Percentiles rank a stretch among this genome's conserved stretches.
phyloP scores from a whole-genome alignment of 495 filamentous ascomycete genomes.

The Astrocystis sublimbata region DNA sequence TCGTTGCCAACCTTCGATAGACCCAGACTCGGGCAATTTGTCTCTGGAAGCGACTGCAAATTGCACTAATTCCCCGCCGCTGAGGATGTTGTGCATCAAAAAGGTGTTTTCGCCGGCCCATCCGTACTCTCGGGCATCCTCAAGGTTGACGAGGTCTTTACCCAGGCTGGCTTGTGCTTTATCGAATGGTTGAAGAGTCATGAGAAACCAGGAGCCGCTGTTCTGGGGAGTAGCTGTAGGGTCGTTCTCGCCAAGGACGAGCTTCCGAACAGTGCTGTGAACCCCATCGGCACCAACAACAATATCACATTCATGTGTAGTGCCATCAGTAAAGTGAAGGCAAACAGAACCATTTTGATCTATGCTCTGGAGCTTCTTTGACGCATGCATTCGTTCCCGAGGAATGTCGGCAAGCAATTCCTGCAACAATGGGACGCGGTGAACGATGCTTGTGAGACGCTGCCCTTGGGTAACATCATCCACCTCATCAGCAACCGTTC shows the following conservation, averaged over 20 bases:
- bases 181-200: constrained; percentile 21
- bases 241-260: constrained; percentile 19
- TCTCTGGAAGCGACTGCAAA: constrained; percentile 20
- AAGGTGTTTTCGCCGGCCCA: constrained; percentile 17
- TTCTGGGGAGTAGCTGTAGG: constrained; percentile 14
- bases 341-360: constrained; percentile 19
- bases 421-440: constrained; percentile 19
- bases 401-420: constrained; percentile 21
- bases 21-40: constrained; percentile 6
- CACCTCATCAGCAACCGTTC: constrained; percentile 12
- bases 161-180: constrained; percentile 20
- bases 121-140: constrained; percentile 19
- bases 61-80: constrained; percentile 20
- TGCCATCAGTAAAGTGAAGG: constrained; percentile 36
- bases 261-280: constrained; percentile 39
- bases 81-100: constrained; percentile 21
- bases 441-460: constrained; percentile 22
- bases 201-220: constrained; percentile 18
- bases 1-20: constrained; percentile 17
- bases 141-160: constrained; percentile 8
- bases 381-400: constrained; percentile 19
- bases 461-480: constrained; percentile 12
- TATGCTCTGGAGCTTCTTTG: constrained; percentile 21
- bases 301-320: constrained; percentile 40
- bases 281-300: constrained; percentile 53